Base-by-base conservation (phyloP, 2,329 filamentous ascomycete species). In the Penicillium digitatum region DNA sequence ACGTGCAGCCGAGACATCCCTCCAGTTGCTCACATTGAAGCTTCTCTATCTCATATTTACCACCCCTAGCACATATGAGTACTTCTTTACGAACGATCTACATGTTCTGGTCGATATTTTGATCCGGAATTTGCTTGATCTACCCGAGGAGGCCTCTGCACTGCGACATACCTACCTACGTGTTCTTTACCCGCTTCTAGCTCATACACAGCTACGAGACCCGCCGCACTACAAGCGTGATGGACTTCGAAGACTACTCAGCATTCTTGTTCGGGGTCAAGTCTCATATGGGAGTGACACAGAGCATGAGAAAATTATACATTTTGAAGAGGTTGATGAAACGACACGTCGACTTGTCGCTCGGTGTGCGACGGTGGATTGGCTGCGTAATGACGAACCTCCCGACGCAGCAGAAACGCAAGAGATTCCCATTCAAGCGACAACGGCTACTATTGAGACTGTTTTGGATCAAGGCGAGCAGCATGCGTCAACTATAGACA, bases 71-170 rank as follows among this genome's bases (percentile, higher is more conserved):
- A 99, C 94, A 0, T 90, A 94, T 72, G 94, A 99, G 75, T 99
- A 97, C 74, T 99, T 99, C 70, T 99, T 97, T 74, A 96, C 91
- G 27, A 99, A 99, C 70, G 94, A 99, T 68, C 80, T 99, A 29
- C 89, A 90, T 55, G 94, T 99, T 5, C 82, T 99, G 16, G 81
- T 97, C 44, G 94, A 99, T 69, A 94, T 99, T 61, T 91, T 99
- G 55, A 90, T 99, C 57, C 89, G 94, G 40, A 99, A 99, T 67
- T 80, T 99, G n/a, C 85, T 97, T 66, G 94, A 99, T 70, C 80
- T 99, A 9, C 94, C 95, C 0, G 87, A 93, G 66, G 93, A 96
- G 69, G 85, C 79, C 11, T 65, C 71, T 14, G 77, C 83, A 3
- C 78, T 99, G 54, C 85, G 93, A 35, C 94, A 99, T 72, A 99